A percentile compares a stretch with the other conserved stretches of the same genome.
These are phyloP conservation scores for Aspergillus unguis DNA, from an alignment of 2,329 filamentous ascomycete species.

Conservation along the genomic window DNA sequence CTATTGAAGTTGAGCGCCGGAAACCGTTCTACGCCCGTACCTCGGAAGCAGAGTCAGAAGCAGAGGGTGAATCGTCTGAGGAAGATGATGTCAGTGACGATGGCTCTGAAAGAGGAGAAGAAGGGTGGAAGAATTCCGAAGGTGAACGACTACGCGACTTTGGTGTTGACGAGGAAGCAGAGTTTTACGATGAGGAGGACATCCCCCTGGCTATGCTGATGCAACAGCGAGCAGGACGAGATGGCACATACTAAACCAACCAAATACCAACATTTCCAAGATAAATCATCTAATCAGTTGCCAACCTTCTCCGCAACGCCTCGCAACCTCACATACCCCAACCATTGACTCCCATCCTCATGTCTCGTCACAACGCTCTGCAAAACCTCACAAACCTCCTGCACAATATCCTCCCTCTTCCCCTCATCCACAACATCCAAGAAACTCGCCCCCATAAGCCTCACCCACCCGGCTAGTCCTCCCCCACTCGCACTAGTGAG, in stretches of 20 bases:
- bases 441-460: slow-evolving; percentile 60
- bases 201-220: slow-evolving; percentile 57
- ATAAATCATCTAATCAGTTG: background rate
- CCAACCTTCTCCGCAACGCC: slow-evolving; percentile 37
- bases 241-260: background rate
- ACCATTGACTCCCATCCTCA: slow-evolving; percentile 54
- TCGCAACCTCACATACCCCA: slow-evolving; percentile 48
- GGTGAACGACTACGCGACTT: slow-evolving; percentile 62
- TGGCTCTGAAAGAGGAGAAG: slow-evolving; percentile 49
- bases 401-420: slow-evolving; percentile 51
- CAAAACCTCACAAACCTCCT: slow-evolving; percentile 55
- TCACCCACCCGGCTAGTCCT: slow-evolving; percentile 64
- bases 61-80: slow-evolving; percentile 12
- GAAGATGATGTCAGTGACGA: slow-evolving; percentile 19
- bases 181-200: slow-evolving; percentile 63
- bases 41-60: slow-evolving; percentile 20
- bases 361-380: slow-evolving; percentile 54
- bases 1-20: slow-evolving; percentile 34
- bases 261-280: no score
- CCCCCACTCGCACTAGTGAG: slow-evolving; percentile 43
- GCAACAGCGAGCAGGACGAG: slow-evolving; percentile 30
- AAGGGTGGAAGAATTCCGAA: slow-evolving; percentile 61
- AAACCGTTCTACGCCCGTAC: slow-evolving; percentile 41
- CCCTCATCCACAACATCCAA: slow-evolving; percentile 53
- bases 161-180: slow-evolving; percentile 62